Evolutionary conservation across 768 basidiomycete species (phyloP).

Genomic region (Calocybe cyanea): DNA sequence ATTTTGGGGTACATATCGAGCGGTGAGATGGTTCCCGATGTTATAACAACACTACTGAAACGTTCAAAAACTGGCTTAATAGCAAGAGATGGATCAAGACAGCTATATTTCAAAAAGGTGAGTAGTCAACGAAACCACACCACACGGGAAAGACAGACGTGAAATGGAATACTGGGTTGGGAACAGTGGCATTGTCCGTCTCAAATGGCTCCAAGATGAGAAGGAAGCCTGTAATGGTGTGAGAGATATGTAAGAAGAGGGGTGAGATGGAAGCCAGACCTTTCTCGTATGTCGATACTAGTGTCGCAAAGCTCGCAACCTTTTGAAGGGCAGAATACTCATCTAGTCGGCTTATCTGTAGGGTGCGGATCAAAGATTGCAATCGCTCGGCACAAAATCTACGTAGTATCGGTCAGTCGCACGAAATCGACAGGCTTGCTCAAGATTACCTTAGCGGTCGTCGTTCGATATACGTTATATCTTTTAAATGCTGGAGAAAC

Average conservation of each 20-base stretch:
- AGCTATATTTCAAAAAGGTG: constrained; percentile 44
- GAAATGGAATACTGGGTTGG: constrained; percentile 97
- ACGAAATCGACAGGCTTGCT: background rate
- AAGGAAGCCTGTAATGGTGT: constrained; percentile 66
- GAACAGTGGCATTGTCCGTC: constrained; percentile 97
- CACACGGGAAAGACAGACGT: constrained; percentile 49
- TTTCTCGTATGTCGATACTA: constrained; percentile 98
- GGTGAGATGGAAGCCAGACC: constrained; percentile 41
- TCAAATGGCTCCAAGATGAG: constrained; percentile 98
- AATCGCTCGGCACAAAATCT: constrained; percentile 97
- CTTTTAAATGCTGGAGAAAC: constrained; percentile 96
- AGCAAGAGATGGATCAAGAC: constrained; percentile 94
- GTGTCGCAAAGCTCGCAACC: constrained; percentile 91
- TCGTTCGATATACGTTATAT: constrained; percentile 97
- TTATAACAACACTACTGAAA: constrained; percentile 97
- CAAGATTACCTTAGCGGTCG: constrained; percentile 78
- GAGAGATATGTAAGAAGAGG: background rate
- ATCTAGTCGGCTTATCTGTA: constrained; percentile 86
- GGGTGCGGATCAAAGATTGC: constrained; percentile 88
- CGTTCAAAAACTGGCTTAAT: constrained; percentile 98
- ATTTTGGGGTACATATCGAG: constrained; percentile 99
- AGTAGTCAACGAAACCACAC: constrained; percentile 1
- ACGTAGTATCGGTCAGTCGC: background rate
- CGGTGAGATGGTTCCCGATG: constrained; percentile 97
- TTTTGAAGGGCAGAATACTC: constrained; percentile 92